phyloP scores from a whole-genome alignment of 2,329 filamentous ascomycete species.

The Apiospora sp. region DNA sequence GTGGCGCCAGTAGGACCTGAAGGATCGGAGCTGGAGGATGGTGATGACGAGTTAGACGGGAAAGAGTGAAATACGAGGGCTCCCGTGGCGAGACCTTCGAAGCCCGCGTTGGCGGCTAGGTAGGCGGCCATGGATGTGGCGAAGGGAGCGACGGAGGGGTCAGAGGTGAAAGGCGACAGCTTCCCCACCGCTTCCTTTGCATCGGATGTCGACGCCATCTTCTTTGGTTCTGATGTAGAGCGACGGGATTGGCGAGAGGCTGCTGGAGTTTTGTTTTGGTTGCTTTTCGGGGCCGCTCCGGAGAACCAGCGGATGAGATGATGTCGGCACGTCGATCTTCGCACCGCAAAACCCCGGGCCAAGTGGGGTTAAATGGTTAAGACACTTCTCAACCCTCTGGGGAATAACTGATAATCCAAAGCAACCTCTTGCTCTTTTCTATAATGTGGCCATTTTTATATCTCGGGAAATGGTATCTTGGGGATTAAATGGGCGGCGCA shows the following conservation, averaged over 20 bases:
- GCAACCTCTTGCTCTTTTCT: background rate
- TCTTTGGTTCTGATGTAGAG: background rate
- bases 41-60: background rate
- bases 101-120: constrained; percentile 32
- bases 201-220: background rate
- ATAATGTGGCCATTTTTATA: background rate
- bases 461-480: too few species aligned
- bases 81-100: constrained; percentile 38
- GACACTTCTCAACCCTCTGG: background rate
- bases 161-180: constrained; percentile 6
- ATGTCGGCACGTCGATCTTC: constrained; percentile 11
- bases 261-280: background rate
- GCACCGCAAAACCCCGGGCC: background rate
- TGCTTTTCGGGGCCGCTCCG: constrained; percentile 5
- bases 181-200: background rate
- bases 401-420: background rate
- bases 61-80: constrained; percentile 40
- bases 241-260: too few species aligned
- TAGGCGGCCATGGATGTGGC: constrained; percentile 34
- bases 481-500: background rate
- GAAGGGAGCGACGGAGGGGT: constrained; percentile 35
- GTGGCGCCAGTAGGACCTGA: background rate
- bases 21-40: background rate
- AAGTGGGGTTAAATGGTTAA: background rate
- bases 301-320: background rate